A percentile compares a stretch with the other conserved stretches of the same genome.
Evolutionary conservation across 192 early-diverging fungal genomes (phyloP).

Genomic region (Coemansia interrupta): DNA sequence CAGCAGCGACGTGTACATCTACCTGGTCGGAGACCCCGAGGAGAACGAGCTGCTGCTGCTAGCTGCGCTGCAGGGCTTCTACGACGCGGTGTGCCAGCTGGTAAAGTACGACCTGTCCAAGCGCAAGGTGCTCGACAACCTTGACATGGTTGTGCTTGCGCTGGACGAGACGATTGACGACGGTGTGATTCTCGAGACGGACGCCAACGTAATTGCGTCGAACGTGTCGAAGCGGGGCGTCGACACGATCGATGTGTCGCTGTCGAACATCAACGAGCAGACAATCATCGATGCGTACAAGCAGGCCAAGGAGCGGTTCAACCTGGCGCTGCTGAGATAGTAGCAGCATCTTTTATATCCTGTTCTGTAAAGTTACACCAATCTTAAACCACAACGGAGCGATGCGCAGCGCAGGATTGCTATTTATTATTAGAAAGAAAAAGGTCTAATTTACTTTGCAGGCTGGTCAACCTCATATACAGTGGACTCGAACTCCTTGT

Average conservation of each 20-base stretch:
- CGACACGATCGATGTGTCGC: slow-evolving; percentile 67
- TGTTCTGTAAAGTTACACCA: neutral
- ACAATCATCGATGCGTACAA: slow-evolving; percentile 71
- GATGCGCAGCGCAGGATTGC: too few species aligned
- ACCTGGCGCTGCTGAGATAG: slow-evolving; percentile 62
- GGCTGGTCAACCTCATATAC: slow-evolving; percentile 56
- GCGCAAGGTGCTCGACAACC: slow-evolving; percentile 81
- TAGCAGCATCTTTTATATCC: neutral
- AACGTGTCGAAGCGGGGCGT: slow-evolving; percentile 74
- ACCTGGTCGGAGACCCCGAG: slow-evolving; percentile 83
- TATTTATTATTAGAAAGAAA: neutral
- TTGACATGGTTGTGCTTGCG: slow-evolving; percentile 85
- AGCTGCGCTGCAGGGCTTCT: slow-evolving; percentile 72
- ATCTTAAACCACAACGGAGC: too few species aligned
- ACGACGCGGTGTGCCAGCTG: slow-evolving; percentile 80
- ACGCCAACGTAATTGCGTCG: slow-evolving; percentile 68
- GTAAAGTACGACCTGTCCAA: slow-evolving; percentile 77
- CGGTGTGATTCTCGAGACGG: slow-evolving; percentile 76
- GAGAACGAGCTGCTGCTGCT: slow-evolving; percentile 92
- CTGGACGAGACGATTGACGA: slow-evolving; percentile 95
- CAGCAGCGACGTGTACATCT: slow-evolving; percentile 85
- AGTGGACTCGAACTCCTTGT: slow-evolving; percentile 71
- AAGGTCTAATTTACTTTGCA: slow-evolving; percentile 7
- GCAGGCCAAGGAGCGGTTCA: slow-evolving; percentile 71
- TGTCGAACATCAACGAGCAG: slow-evolving; percentile 65